Evolutionary conservation across 768 basidiomycete genomes (phyloP), one percentile per base, ranked within the genome.

Genomic region (Clitopilus passeckerianus): DNA sequence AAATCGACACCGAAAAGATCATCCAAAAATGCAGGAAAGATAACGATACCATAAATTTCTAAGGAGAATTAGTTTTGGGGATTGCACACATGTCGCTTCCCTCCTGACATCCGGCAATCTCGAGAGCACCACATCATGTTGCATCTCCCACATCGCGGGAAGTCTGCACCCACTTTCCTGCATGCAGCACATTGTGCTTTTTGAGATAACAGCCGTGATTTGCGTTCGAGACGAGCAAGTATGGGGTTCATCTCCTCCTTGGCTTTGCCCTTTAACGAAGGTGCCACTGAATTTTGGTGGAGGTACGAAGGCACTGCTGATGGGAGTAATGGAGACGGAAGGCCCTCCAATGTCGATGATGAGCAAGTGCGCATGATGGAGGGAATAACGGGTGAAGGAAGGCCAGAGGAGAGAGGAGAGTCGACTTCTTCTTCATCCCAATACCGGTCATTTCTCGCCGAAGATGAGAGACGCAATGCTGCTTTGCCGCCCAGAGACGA

Each of bases 101-200:
- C 81, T 20, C 75, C 78, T 50, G 75, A 71, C 58, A 87, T 64
- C 57, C 86, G 77, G 67, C 86, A 88, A 30, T 80, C 70, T 57
- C 86, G 75, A 23, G 86, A 86, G 64, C 86, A 88, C 86, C 86
- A 88, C 72, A 75, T 80, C 30, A 78, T 77, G 22, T 75, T 70
- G 62, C 86, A 88, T 60, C 79, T 81, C 6, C 79, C 75, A 66
- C 86, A 88, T n/a, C 79, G 78, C 14, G 86, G 86, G 66, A 78
- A 88, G 60, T 85, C 82, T 14, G 71, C 68, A 0, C 86, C 86
- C 0, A 66, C 56, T 65, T 80, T 85, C 34, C 70, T 70, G 65
- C 86, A 88, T 0, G 83, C 77, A 9, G 80, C 76, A 59, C 86
- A 88, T 34, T 64, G 64, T 23, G 68, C 63, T 10, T 71, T 65